Evolutionary conservation across 768 basidiomycete species (phyloP).

Genomic region (Tylopilus plumbeoviolaceoides): DNA sequence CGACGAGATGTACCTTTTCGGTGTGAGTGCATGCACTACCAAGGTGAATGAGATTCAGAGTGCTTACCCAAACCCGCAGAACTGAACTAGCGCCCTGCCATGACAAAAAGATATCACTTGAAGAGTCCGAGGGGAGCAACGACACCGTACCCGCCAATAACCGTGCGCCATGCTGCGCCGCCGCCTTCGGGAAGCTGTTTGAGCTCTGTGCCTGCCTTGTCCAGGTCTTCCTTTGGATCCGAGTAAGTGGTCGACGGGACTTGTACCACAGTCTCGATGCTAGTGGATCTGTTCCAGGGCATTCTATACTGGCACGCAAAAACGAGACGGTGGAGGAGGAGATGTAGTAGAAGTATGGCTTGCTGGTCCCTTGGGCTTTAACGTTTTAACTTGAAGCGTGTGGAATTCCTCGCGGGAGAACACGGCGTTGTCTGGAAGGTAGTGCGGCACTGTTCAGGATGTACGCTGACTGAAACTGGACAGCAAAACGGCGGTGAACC

Average conservation of each 20-base stretch:
- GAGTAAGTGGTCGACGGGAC: not conserved
- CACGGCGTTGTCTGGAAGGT: not conserved
- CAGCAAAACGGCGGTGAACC: not conserved
- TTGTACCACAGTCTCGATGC: not conserved
- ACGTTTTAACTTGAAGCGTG: too few species aligned
- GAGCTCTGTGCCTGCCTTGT: not conserved
- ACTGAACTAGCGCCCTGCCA: constrained; percentile 28
- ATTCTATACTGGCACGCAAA: too few species aligned
- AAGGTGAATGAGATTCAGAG: not conserved
- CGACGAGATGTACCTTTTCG: constrained; percentile 29
- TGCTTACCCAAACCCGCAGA: constrained; percentile 32
- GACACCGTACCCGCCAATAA: constrained; percentile 20
- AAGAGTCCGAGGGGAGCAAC: too few species aligned
- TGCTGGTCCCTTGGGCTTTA: not conserved
- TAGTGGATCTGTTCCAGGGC: not conserved
- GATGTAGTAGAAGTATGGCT: too few species aligned
- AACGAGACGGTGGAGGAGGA: too few species aligned
- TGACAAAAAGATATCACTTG: not conserved
- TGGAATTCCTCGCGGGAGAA: too few species aligned
- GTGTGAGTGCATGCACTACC: not conserved
- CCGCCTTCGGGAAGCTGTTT: constrained; percentile 28
- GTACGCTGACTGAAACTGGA: not conserved
- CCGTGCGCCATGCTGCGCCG: constrained; percentile 21
- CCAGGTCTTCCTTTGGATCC: not conserved
- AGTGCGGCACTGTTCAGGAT: not conserved